Evolutionary conservation across 148 eudicot species (phyloP).

Genomic region (Pouteria glomerata): DNA sequence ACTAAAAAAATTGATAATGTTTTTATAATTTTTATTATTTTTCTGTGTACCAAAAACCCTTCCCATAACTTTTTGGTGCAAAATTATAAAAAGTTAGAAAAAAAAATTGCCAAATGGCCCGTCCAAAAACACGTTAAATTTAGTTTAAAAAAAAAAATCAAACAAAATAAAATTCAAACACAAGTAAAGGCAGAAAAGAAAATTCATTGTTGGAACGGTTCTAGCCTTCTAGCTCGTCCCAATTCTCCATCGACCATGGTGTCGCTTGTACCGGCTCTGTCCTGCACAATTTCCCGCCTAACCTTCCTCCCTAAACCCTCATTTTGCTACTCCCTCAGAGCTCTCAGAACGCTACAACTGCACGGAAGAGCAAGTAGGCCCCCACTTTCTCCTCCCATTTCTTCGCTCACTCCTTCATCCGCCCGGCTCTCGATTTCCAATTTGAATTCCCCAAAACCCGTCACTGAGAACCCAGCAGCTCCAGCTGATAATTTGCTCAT

Average conservation of each 20-base stretch:
- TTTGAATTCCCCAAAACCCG: slow-evolving; percentile 23
- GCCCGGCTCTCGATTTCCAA: slow-evolving; percentile 19
- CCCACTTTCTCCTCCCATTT: not conserved
- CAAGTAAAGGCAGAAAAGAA: no score
- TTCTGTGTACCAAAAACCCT: no score
- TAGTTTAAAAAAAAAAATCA: no score
- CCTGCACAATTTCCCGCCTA: slow-evolving; percentile 35
- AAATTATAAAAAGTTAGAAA: no score
- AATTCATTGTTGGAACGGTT: no score
- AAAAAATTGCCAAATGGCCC: no score
- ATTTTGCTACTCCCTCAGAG: slow-evolving; percentile 10
- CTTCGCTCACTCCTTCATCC: slow-evolving; percentile 18
- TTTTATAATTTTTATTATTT: no score
- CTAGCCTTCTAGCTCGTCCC: no score
- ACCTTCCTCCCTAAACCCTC: slow-evolving; percentile 25
- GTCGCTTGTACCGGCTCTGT: slow-evolving; percentile 18
- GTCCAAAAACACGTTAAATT: no score
- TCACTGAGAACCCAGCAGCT: not conserved
- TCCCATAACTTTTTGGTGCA: no score
- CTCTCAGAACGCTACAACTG: slow-evolving; percentile 10
- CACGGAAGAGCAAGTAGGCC: slow-evolving; percentile 8
- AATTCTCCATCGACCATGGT: not conserved
- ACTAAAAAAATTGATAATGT: no score
- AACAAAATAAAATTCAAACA: no score
- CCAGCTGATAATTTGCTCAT: slow-evolving; percentile 42